Percentiles rank a stretch among this genome's conserved stretches.
phyloP scores from a whole-genome alignment of 75 land plant species.

The Isoetes taiwanensis region DNA sequence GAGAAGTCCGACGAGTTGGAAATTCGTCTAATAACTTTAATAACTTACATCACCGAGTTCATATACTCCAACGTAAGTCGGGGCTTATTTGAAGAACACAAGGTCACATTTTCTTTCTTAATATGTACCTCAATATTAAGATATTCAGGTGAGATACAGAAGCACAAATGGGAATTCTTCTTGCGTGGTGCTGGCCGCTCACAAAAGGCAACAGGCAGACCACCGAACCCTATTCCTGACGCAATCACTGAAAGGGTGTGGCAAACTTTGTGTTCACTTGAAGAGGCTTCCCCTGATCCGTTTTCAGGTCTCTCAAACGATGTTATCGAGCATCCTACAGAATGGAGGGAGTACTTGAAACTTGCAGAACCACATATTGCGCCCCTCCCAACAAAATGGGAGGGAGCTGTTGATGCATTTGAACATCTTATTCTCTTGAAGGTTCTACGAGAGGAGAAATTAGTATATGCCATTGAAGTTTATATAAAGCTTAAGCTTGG shows the following conservation, averaged over 20 bases:
- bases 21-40: slow-evolving; percentile 11
- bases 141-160: slow-evolving; percentile 13
- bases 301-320: slow-evolving; percentile 9
- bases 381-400: slow-evolving; percentile 9
- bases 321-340: background rate
- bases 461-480: slow-evolving; percentile 14
- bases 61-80: slow-evolving; percentile 21
- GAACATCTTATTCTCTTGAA: slow-evolving; percentile 16
- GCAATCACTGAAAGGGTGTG: slow-evolving; percentile 14
- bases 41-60: slow-evolving; percentile 18
- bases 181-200: slow-evolving; percentile 6
- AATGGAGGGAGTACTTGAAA: slow-evolving; percentile 14
- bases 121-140: slow-evolving; percentile 25
- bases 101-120: slow-evolving; percentile 23
- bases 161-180: slow-evolving; percentile 18
- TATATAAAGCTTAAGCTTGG: slow-evolving; percentile 17
- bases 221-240: slow-evolving; percentile 11
- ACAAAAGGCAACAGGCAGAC: background rate
- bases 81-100: slow-evolving; percentile 29
- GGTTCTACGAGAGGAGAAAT: slow-evolving; percentile 19
- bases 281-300: slow-evolving; percentile 12
- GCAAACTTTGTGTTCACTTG: slow-evolving; percentile 8
- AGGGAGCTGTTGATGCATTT: slow-evolving; percentile 1
- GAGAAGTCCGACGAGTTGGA: slow-evolving; percentile 23
- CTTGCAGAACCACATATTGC: slow-evolving; percentile 12